A percentile compares a stretch with the other conserved stretches of the same genome.
phyloP scores from a whole-genome alignment of 1,139 yeast species.

The Pichia sorboxylosa region DNA sequence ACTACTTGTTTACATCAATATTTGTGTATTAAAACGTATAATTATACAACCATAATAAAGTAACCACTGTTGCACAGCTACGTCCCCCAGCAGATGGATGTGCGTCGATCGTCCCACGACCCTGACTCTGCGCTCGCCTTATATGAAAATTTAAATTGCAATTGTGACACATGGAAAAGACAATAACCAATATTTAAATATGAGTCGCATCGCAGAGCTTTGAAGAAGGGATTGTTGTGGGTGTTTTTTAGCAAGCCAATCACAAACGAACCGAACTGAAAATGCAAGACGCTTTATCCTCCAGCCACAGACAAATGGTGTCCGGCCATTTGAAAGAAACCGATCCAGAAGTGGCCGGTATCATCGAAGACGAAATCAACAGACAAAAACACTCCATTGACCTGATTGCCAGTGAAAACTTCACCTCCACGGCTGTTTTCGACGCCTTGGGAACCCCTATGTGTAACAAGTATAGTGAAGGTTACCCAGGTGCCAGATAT shows the following conservation, averaged over 20 bases:
- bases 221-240: no score
- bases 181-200: background rate
- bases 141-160: no score
- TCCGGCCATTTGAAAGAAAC: slow-evolving; percentile 60
- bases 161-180: no score
- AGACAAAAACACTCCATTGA: slow-evolving; percentile 94
- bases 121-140: no score
- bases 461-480: slow-evolving; percentile 84
- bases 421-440: slow-evolving; percentile 91
- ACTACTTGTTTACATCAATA: slow-evolving; percentile 1
- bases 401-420: slow-evolving; percentile 91
- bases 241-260: background rate
- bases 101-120: no score
- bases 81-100: no score
- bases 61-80: no score
- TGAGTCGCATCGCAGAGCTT: no score
- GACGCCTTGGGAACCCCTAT: slow-evolving; percentile 96
- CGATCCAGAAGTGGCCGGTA: slow-evolving; percentile 75
- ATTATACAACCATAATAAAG: no score
- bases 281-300: slow-evolving; percentile 51
- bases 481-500: slow-evolving; percentile 82
- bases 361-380: slow-evolving; percentile 76
- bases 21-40: slow-evolving; percentile 1
- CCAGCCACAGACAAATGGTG: slow-evolving; percentile 53
- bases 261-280: no score